Base-by-base conservation (phyloP, 2,329 filamentous ascomycete genomes). In the Fulvia fulva region DNA sequence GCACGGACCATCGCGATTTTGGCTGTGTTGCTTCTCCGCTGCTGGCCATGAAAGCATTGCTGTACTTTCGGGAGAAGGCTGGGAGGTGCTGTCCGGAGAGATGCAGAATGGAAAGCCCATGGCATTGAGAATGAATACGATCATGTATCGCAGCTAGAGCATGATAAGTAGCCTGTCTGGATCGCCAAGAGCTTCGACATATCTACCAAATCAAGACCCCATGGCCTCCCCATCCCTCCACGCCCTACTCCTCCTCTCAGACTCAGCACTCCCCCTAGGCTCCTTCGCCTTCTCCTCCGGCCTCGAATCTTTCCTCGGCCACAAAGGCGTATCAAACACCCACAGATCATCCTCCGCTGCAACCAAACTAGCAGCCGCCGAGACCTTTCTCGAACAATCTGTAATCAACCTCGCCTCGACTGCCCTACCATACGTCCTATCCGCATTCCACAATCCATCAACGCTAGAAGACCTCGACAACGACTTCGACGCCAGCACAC, bases 231-330 rank as follows among this genome's bases (percentile, higher is more conserved):
- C 63, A 30, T 65, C 73, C 23, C 70, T 81, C 26, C 90, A 93
- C 74, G 87, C 88, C 64, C 83, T 91, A 37, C 83, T 93, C 30
- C 80, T 94, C 3, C 85, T 93, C 51, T 85, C 90, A 50, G 90
- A 94, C 77, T 92, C 90, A 1, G 88, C 89, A 14, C 83, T 94
- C 2, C 90, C 90, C 0, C 80, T 94, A 0, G 90, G 90, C 57
- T 90, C 89, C n/a, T 94, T 94, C 75, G 90, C 90, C 68, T 94
- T 93, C 77, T 90, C 86, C 77, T 88, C 85, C 65, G 89, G 89
- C 2, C 82, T 94, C 16, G 90, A 94, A 76, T 93, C 89, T 43
- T 93, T 88, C 73, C 84, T 92, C 19, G 87, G 87, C 3, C 90
- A 94, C 77, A 64, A 67, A 51, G 70, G 68, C 53, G 58, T 65